These are phyloP conservation scores for Tricholoma terreum DNA, from an alignment of 768 basidiomycete species.

Conservation along the genomic window DNA sequence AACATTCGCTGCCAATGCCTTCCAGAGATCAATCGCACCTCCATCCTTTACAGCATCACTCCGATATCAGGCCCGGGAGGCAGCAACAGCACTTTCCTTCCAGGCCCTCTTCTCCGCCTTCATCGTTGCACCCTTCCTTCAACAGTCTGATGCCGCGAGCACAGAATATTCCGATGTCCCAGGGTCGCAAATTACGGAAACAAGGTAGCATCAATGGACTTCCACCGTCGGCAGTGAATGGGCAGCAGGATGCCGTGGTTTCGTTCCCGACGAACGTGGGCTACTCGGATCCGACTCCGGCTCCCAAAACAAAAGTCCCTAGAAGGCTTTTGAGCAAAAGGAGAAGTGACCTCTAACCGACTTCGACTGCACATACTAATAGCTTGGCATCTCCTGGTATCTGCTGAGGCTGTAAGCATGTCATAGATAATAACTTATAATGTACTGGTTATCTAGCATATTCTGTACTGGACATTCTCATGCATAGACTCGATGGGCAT, in stretches of 20 bases:
- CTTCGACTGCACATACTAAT: not conserved
- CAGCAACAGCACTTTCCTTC: constrained; percentile 13
- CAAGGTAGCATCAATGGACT: constrained; percentile 16
- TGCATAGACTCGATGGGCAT: not conserved
- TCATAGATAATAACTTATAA: not conserved
- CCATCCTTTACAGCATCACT: constrained; percentile 2
- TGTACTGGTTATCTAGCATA: not conserved
- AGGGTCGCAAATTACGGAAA: constrained; percentile 27
- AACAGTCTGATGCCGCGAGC: constrained; percentile 11
- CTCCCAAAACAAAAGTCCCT: constrained; percentile 24
- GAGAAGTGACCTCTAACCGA: constrained; percentile 30
- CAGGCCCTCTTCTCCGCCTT: constrained; percentile 8
- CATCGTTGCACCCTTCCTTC: constrained; percentile 2
- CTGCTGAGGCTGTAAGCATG: not conserved
- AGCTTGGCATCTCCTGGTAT: not conserved
- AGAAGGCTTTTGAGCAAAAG: constrained; percentile 45
- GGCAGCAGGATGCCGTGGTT: not conserved
- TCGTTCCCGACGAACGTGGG: constrained; percentile 9
- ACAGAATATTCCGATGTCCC: constrained; percentile 19
- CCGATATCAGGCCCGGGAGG: not conserved
- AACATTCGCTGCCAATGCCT: constrained; percentile 25
- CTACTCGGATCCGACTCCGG: not conserved
- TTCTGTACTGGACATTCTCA: not conserved
- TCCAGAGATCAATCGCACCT: constrained; percentile 14
- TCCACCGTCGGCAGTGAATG: constrained; percentile 7